phyloP scores from a whole-genome alignment of 495 filamentous ascomycete genomes.

The Venustampulla echinocandica region DNA sequence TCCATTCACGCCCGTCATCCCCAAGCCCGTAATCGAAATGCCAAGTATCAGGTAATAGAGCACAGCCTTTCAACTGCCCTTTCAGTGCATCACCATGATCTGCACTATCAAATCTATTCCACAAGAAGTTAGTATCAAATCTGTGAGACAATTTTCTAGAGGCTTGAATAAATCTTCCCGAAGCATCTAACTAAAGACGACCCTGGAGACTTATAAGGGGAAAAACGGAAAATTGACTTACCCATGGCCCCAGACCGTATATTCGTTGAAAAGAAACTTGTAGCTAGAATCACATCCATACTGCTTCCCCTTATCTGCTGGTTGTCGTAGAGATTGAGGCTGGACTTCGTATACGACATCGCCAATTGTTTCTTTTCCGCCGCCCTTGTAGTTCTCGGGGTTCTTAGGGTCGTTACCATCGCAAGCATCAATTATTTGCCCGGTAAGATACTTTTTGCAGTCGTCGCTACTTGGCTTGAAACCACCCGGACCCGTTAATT shows the following conservation, averaged over 20 bases:
- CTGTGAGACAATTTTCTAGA: not conserved
- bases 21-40: not conserved
- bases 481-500: not conserved
- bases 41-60: slow-evolving; percentile 4
- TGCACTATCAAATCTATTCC: not conserved
- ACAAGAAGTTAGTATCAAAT: too few relatives aligned
- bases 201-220: not conserved
- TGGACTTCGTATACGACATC: not conserved
- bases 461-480: slow-evolving; percentile 2
- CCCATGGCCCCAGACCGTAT: slow-evolving; percentile 2
- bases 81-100: slow-evolving; percentile 2
- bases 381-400: slow-evolving; percentile 1
- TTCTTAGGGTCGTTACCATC: slow-evolving; percentile 1
- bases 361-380: not conserved
- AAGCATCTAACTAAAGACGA: not conserved
- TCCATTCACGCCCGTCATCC: not conserved
- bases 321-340: not conserved
- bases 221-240: not conserved
- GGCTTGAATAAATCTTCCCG: not conserved
- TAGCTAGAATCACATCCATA: not conserved
- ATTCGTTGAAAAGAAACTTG: not conserved
- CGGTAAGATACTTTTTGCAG: not conserved
- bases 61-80: not conserved
- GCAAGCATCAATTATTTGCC: not conserved
- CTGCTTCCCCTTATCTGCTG: not conserved